A percentile compares a stretch with the other conserved stretches of the same genome.
Evolutionary conservation across 208 protist genomes (phyloP).

Genomic region (Naegleria gruberi): DNA sequence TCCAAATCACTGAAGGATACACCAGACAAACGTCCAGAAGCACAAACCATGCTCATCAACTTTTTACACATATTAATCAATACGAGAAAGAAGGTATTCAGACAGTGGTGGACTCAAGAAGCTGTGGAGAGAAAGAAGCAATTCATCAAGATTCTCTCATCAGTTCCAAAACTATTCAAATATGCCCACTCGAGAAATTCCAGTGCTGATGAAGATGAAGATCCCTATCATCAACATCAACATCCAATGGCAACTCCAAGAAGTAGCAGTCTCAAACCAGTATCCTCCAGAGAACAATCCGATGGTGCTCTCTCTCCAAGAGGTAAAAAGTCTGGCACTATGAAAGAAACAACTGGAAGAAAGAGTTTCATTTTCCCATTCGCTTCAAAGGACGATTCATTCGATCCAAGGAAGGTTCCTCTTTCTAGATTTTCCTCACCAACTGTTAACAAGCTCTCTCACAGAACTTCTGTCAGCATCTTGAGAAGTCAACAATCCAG

Average conservation of each 20-base stretch:
- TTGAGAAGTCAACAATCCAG: not conserved
- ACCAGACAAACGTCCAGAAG: not conserved
- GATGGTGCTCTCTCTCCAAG: not conserved
- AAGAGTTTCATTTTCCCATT: not conserved
- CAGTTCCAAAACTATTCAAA: not conserved
- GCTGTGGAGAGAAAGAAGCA: not conserved
- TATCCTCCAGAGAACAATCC: not conserved
- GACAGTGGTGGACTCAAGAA: not conserved
- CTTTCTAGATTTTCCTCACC: not conserved
- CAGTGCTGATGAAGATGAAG: not conserved
- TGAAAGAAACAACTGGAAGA: not conserved
- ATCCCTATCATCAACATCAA: too few relatives aligned
- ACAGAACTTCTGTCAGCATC: not conserved
- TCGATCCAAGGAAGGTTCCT: not conserved
- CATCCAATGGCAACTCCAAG: not conserved
- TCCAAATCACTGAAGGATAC: not conserved
- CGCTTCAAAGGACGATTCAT: not conserved
- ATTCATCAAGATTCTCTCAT: not conserved
- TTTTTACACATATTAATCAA: not conserved
- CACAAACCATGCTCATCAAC: not conserved
- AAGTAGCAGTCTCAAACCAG: not conserved
- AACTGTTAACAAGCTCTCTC: not conserved
- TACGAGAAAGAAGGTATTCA: not conserved
- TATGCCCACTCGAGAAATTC: not conserved
- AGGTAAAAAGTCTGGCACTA: not conserved